Conservation (phyloP, 192 early-diverging fungal species). For the Dissophora ornata region DNA sequence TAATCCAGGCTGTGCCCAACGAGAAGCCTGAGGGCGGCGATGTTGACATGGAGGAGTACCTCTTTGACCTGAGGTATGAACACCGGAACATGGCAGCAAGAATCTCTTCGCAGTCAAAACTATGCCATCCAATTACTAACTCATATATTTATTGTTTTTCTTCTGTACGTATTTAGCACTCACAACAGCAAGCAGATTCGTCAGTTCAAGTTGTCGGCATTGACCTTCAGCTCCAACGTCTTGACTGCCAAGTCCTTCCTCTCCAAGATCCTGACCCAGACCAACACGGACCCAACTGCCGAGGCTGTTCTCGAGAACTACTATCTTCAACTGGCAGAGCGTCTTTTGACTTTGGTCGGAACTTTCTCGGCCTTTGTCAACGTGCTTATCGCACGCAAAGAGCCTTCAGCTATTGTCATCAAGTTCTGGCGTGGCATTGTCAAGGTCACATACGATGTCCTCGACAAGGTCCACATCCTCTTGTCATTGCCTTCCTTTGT, state of each 20-base stretch:
- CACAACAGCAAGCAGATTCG: slow-evolving; percentile 69
- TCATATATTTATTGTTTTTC: slow-evolving; percentile 9
- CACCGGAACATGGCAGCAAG: too few relatives aligned
- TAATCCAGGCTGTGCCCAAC: slow-evolving; percentile 65
- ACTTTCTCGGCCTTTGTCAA: slow-evolving; percentile 60
- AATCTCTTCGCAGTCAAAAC: too few relatives aligned
- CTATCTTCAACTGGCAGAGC: slow-evolving; percentile 64
- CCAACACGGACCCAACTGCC: slow-evolving; percentile 43
- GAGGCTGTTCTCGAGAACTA: slow-evolving; percentile 58
- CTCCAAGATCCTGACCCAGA: slow-evolving; percentile 56
- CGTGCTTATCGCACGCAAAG: slow-evolving; percentile 41
- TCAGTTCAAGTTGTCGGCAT: slow-evolving; percentile 70
- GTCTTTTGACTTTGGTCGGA: slow-evolving; percentile 65
- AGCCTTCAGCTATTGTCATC: slow-evolving; percentile 39
- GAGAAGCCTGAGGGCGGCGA: slow-evolving; percentile 56
- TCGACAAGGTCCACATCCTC: slow-evolving; percentile 80
- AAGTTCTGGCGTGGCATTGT: slow-evolving; percentile 64
- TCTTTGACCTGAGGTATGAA: slow-evolving; percentile 45
- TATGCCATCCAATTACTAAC: too few relatives aligned
- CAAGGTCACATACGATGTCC: slow-evolving; percentile 75
- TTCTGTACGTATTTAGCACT: slow-evolving; percentile 15
- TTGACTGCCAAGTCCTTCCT: slow-evolving; percentile 65
- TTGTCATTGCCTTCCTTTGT: slow-evolving; percentile 84
- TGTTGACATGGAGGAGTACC: slow-evolving; percentile 44
- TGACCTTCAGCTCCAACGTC: slow-evolving; percentile 66